Base-by-base conservation (phyloP, 768 basidiomycete species). In the Agaricus subrufescens region DNA sequence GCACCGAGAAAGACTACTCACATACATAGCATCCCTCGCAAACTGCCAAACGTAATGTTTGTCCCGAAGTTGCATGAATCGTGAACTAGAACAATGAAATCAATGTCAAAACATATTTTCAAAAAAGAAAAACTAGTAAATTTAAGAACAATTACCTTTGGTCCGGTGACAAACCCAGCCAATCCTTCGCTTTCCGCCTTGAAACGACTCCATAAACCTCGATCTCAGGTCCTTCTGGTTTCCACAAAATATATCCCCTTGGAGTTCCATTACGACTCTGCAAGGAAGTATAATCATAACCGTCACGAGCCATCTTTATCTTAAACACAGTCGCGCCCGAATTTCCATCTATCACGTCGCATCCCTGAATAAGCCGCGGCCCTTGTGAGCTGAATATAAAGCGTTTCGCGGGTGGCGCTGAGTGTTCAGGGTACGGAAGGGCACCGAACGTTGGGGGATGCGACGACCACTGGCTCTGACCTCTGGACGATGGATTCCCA, bases 211-310 rank as follows among this genome's bases (percentile, higher is more conserved):
- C 66, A 14, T 66, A 70, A 31, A 73, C 64, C 58, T 80, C 77
- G 42, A 80, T 57, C 1, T 65, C 50, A 23, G 62, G 56, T 14
- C 54, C 54, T 5, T 57, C 44, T 3, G 60, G 43, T 64, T 67
- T 29, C 78, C 79, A 80, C 52, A 73, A 71, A 52, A 80, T 61
- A 56, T 74, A 63, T 15, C 72, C 78, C 44, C 75, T 58, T 29
- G 61, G 67, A 14, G 70, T 67, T 38, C 72, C 71, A 8, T 70
- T 66, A 9, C 65, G 66, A 54, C 76, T 70, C 49, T 73, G 71
- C 57, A 77, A 63, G 12, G 75, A 56, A 12, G 76, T 78, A 54
- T 66, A 67, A 3, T 66, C 69, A 50, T 65, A 67, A 1, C 66
- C 69, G 23, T 71, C 68, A 3, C 62, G 64, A 1, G 63, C 62